Base-by-base conservation (phyloP, 2,329 filamentous ascomycete species). In the Ceratocystis smalleyi region DNA sequence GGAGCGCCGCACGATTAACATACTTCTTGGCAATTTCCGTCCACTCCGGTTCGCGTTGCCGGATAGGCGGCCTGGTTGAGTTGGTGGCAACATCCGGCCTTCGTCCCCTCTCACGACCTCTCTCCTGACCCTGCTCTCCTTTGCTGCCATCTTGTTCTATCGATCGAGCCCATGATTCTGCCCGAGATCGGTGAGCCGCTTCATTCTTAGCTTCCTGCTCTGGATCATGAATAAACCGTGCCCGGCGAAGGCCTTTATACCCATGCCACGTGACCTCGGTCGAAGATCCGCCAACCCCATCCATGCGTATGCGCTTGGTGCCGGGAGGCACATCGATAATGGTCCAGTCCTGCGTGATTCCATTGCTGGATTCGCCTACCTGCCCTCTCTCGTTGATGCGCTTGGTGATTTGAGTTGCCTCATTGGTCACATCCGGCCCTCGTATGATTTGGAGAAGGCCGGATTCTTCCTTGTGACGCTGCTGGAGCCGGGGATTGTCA, bases 91-190 rank as follows among this genome's bases (percentile, higher is more conserved):
- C 77, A 12, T 75, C 47, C 97, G 76, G 69, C 96, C 91, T 75
- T 95, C 96, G 57, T 91, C 95, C 70, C 97, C 89, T 75, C 97
- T 94, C 0, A 94, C 97, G 92, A 92, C 97, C 77, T 95, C 88
- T 66, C 19, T 27, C 47, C 87, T 83, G 64, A 82, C 10, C 35
- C 35, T 40, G 35, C 3, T 40, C 35, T 80, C 43, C 80, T 54
- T 17, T 17, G 49, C 12, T 8, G 69, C 69, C 4, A 67, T 68
- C 6, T 69, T 68, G 17, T 24, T 43, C 55, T 17, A 32, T 8
- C 3, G 40, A 59, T 19, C 7, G 6, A n/a, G n/a, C 15, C 7
- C 49, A 15, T 66, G 19, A 59, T 78, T 51, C 76, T 75, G 51
- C 30, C 15, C 19, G 40, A 6, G 43, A 47, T 15, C 2, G 32